Evolutionary conservation across 2,329 filamentous ascomycete species (phyloP), one percentile per base, ranked within the genome.

Genomic region (Penicillium janthinellum): DNA sequence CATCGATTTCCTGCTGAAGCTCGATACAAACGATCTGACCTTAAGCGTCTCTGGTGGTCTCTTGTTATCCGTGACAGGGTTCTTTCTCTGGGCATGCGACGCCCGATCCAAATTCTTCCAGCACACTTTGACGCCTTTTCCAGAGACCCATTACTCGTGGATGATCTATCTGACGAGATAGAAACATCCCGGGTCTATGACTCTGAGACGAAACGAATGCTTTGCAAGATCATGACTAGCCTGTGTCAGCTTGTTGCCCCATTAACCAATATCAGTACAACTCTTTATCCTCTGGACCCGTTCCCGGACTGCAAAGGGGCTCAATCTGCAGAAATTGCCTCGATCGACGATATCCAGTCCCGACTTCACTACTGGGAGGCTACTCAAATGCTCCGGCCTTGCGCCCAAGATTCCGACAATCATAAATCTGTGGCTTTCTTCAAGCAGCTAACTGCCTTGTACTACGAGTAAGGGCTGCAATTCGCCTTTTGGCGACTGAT

Each of bases 341-440:
- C 49, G 3, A 41, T 52, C 5, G 49, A 52, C 11, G 49, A 52
- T 28, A 52, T 52, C 11, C 49, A 52, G 35, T 22, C 49, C 5
- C 35, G 49, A 41, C 37, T 52, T 28, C 22, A 39, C 2, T 28
- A 52, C 28, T 52, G 49, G 49, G 35, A 20, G 17, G 10, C 34
- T 12, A 25, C 20, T 12, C 49, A 52, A 5, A 52, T 52, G 49
- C 49, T 52, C 8, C 49, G n/a, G 10, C 49, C 35, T 12, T 52
- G 20, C 11, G 14, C 49, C 17, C 20, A 52, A 6, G 49, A 41
- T 41, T 41, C 35, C 14, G 11, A 39, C 6, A 5, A 12, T 7
- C 49, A 52, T 39, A 4, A 35, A 17, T 52, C 49, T 15, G 49
- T 52, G n/a, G 49, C 49, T 25, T 52, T 52, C 35, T 52, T 52